These are phyloP conservation scores for Cladosporium phlei DNA, from an alignment of 2,329 filamentous ascomycete species.

Conservation along the genomic window DNA sequence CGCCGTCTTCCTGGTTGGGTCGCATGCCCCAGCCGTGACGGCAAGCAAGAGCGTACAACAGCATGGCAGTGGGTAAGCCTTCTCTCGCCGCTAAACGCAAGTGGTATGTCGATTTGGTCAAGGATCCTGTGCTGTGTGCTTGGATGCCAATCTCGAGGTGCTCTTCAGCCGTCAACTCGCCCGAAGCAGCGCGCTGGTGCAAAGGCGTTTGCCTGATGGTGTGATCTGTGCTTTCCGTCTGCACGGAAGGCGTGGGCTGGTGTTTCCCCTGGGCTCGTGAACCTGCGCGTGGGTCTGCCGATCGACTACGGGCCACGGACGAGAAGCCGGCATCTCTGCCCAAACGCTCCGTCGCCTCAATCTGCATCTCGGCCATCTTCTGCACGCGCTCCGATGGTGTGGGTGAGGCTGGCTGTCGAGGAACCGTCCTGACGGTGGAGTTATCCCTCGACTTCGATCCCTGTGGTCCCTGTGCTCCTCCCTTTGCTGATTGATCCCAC, in stretches of 20 bases:
- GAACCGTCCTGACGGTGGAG: slow-evolving; percentile 1
- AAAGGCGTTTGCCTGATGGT: slow-evolving; percentile 40
- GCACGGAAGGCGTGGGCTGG: slow-evolving; percentile 31
- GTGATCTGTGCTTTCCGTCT: slow-evolving; percentile 37
- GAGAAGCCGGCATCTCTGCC: slow-evolving; percentile 8
- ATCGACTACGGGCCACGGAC: slow-evolving; percentile 23
- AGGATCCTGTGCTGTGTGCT: slow-evolving; percentile 77
- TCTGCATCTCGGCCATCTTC: slow-evolving; percentile 8
- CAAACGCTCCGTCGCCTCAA: slow-evolving; percentile 8
- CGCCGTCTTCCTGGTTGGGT: slow-evolving; percentile 81
- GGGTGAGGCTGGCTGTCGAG: background rate
- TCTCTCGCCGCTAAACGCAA: slow-evolving; percentile 81
- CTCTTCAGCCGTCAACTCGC: slow-evolving; percentile 76
- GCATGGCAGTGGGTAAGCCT: slow-evolving; percentile 87
- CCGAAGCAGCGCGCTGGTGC: slow-evolving; percentile 52
- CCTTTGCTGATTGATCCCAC: slow-evolving; percentile 51
- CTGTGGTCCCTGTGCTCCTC: too few relatives aligned
- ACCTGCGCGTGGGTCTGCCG: slow-evolving; percentile 26
- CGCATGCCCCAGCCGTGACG: slow-evolving; percentile 98
- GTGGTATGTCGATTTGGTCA: slow-evolving; percentile 95
- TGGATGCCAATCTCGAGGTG: slow-evolving; percentile 87
- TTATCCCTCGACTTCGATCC: background rate
- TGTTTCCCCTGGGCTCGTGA: slow-evolving; percentile 21
- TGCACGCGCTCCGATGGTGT: slow-evolving; percentile 9
- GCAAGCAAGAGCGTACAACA: slow-evolving; percentile 90